Conservation (phyloP, 148 eudicot genomes). For the Camellia japonica region DNA sequence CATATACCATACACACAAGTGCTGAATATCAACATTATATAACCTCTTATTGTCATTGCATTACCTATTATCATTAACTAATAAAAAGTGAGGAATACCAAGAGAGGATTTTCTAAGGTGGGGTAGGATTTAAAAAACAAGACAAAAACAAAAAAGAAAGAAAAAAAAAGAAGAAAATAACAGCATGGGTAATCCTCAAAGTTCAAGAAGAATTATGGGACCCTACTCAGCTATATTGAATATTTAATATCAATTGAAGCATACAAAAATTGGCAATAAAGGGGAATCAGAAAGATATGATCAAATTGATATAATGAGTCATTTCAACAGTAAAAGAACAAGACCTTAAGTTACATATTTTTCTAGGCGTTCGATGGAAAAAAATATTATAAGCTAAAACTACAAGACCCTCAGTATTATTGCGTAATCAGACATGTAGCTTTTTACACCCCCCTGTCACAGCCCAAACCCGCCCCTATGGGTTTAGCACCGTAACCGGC, state of each 20-base stretch:
- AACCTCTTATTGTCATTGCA: background rate
- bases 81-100: background rate
- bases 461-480: no score
- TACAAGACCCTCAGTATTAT: no score
- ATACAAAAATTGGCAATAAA: background rate
- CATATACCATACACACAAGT: background rate
- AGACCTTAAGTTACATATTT: no score
- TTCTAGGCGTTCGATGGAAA: no score
- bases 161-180: background rate
- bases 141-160: background rate
- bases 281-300: background rate
- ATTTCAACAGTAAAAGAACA: background rate
- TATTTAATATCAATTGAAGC: no score
- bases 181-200: background rate
- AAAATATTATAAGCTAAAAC: no score
- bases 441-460: no score
- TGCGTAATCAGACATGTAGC: no score
- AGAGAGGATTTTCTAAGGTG: background rate
- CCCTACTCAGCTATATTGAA: background rate
- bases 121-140: background rate
- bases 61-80: background rate
- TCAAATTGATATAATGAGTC: background rate
- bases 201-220: background rate
- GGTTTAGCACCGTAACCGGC: no score
- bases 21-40: background rate